phyloP scores from a whole-genome alignment of 2,329 filamentous ascomycete species.

The Raffaelea ambrosiae region DNA sequence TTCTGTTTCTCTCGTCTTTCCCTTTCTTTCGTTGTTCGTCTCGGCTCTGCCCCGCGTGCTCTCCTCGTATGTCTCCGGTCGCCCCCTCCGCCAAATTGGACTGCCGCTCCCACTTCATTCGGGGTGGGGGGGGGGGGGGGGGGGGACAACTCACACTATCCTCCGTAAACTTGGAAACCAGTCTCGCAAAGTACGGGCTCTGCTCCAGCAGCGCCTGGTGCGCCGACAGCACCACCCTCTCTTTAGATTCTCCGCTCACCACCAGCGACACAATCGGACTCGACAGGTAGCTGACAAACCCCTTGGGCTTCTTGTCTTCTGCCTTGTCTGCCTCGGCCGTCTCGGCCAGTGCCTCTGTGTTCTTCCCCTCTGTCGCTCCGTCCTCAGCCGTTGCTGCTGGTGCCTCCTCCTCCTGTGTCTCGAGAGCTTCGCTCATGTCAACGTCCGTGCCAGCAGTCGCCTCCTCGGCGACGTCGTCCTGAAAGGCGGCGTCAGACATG shows the following conservation, averaged over 20 bases:
- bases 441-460: conserved; percentile 12
- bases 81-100: too few relatives aligned
- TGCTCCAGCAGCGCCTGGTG: conserved; percentile 69
- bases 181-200: conserved; percentile 64
- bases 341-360: background rate
- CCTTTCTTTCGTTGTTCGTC: background rate
- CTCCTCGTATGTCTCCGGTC: too few relatives aligned
- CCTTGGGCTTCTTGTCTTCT: conserved; percentile 19
- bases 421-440: conserved; percentile 20
- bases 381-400: too few relatives aligned
- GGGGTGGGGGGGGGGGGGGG: too few relatives aligned
- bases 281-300: conserved; percentile 52
- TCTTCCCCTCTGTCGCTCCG: too few relatives aligned
- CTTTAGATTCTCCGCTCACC: conserved; percentile 26
- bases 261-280: conserved; percentile 62
- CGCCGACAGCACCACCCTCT: conserved; percentile 57
- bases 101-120: too few relatives aligned
- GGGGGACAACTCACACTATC: conserved; percentile 50
- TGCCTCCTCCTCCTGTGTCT: too few relatives aligned
- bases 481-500: background rate
- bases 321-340: background rate
- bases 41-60: background rate
- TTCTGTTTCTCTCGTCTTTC: background rate
- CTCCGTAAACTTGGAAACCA: conserved; percentile 53
- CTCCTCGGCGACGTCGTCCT: background rate